Conservation (phyloP, 441 rosid species). For the Biscutella laevigata region DNA sequence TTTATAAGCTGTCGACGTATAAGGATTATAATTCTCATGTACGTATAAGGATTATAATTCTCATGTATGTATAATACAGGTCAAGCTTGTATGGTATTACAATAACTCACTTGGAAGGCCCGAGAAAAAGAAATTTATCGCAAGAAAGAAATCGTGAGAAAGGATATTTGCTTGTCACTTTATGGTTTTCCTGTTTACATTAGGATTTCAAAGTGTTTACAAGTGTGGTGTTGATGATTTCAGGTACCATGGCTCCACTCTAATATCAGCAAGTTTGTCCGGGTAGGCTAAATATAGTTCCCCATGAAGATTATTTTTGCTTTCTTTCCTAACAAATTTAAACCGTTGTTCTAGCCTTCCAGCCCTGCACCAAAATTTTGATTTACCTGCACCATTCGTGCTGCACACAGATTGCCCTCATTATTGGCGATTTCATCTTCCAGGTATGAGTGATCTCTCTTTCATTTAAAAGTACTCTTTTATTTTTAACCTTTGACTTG, state of each 20-base stretch:
- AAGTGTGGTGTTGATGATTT: not conserved
- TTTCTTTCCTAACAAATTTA: not conserved
- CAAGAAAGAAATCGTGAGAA: slow-evolving; percentile 62
- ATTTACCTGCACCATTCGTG: slow-evolving; percentile 92
- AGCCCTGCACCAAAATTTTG: slow-evolving; percentile 83
- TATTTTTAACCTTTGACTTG: not conserved
- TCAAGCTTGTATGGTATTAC: slow-evolving; percentile 84
- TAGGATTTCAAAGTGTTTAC: slow-evolving; percentile 6
- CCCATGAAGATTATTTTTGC: not conserved
- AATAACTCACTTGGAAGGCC: slow-evolving; percentile 86
- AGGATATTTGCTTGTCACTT: not conserved
- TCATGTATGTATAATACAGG: slow-evolving; percentile 34
- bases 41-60: no score
- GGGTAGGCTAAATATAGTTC: slow-evolving; percentile 44
- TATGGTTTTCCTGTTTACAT: not conserved
- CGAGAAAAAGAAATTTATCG: slow-evolving; percentile 73
- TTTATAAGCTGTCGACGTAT: not conserved
- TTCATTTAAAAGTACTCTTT: not conserved
- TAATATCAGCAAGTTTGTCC: slow-evolving; percentile 88
- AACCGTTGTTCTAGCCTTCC: slow-evolving; percentile 49
- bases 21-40: no score
- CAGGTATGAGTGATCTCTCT: slow-evolving; percentile 38
- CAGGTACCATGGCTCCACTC: slow-evolving; percentile 94
- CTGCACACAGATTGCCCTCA: slow-evolving; percentile 96
- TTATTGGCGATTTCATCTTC: slow-evolving; percentile 91